These are phyloP conservation scores for Anethum foeniculum DNA, from an alignment of 140 eudicot species.

Conservation along the genomic window DNA sequence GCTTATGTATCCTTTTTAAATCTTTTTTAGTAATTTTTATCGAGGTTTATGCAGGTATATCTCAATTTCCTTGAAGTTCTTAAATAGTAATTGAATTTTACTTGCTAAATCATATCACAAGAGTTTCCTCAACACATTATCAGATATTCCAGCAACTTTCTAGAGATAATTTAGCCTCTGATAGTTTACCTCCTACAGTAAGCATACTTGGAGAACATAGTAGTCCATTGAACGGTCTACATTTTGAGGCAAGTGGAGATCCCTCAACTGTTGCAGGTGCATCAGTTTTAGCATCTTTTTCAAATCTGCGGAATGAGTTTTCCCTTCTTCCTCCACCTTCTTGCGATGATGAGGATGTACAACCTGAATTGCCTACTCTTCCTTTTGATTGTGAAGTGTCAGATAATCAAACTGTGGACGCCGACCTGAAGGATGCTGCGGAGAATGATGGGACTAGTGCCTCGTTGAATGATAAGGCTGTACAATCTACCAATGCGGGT, in stretches of 20 bases:
- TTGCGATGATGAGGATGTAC: constrained; percentile 50
- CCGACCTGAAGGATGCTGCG: constrained; percentile 58
- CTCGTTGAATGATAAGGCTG: constrained; percentile 37
- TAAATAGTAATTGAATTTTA: neutral
- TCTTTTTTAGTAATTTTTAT: neutral
- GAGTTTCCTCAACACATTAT: constrained; percentile 35
- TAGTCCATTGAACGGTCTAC: constrained; percentile 59
- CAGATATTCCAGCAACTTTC: constrained; percentile 73
- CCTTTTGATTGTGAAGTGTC: constrained; percentile 48
- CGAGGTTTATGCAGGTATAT: neutral
- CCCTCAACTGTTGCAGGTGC: constrained; percentile 92
- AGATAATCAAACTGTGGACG: constrained; percentile 37
- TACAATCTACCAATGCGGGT: constrained; percentile 27
- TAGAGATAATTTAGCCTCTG: constrained; percentile 30
- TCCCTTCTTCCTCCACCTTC: constrained; percentile 61
- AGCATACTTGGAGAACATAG: constrained; percentile 60
- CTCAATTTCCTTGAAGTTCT: neutral
- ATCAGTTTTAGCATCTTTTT: constrained; percentile 68
- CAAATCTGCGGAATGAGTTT: constrained; percentile 50
- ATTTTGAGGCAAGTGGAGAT: constrained; percentile 57
- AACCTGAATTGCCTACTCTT: constrained; percentile 37
- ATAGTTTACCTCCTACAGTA: constrained; percentile 48
- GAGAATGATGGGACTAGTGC: constrained; percentile 31
- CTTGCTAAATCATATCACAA: neutral
- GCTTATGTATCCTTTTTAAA: constrained; percentile 72